Base-by-base conservation (phyloP, 2,329 filamentous ascomycete species). In the Cladobotryum mycophilum region DNA sequence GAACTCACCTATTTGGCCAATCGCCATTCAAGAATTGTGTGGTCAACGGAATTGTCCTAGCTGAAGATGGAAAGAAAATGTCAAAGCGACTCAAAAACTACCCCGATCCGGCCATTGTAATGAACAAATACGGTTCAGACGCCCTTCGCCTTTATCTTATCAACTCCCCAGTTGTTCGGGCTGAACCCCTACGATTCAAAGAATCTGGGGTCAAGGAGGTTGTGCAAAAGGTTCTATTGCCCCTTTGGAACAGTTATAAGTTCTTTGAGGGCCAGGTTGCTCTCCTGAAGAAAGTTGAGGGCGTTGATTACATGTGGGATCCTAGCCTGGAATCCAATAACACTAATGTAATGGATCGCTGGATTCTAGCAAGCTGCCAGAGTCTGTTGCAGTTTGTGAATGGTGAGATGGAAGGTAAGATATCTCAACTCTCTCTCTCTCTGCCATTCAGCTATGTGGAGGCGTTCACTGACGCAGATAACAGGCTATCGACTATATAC, bases 11-110 rank as follows among this genome's bases (percentile, higher is more conserved):
- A 4, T 95, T 93, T 61, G 87, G 87, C 41, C 80, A 82, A 35
- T 82, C 90, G 2, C 90, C 92, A 0, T 96, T 96, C 77, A 85
- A 93, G 71, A 96, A 96, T 67, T 95, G 89, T 61, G 88, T 96
- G n/a, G 90, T 96, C 55, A 96, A 95, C 64, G 91, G 91, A 45
- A 93, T 96, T 55, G 90, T 96, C 4, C 78, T 96, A 38, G 91
- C 91, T 1, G 90, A 95, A 66, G 89, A 96, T 63, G 92, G 92
- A 50, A 96, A 96, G 76, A 97, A 97, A 76, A 97, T 97, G 92
- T 96, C 90, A 6, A 97, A 97, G 72, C 83, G 92, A 48, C 76
- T 96, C 52, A 95, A 96, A 74, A 97, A 97, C 70, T 97, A 96
- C 68, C 92, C 92, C 0, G 90, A 96, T 62, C 92, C 92, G 11